Conservation (phyloP, 768 basidiomycete genomes). For the Boletus patriciae region DNA sequence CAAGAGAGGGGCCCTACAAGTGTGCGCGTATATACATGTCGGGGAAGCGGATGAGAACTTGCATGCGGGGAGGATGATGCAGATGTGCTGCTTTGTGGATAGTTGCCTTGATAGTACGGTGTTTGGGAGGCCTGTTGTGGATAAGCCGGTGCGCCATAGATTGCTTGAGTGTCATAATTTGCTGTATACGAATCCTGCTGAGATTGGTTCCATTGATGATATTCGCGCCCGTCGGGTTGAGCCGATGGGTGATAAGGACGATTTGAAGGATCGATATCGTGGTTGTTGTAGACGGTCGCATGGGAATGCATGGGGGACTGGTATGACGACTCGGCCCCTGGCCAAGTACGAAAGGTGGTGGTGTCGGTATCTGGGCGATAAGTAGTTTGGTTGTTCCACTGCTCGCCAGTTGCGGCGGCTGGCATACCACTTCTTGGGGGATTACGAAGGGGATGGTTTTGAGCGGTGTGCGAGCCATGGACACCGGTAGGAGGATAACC, state of each 20-base stretch:
- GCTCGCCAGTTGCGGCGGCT: slow-evolving; percentile 14
- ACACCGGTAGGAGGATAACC: slow-evolving; percentile 42
- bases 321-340: slow-evolving; percentile 40
- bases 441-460: slow-evolving; percentile 50
- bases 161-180: slow-evolving; percentile 23
- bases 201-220: slow-evolving; percentile 30
- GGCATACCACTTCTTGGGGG: slow-evolving; percentile 26
- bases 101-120: slow-evolving; percentile 31
- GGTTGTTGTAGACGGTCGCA: slow-evolving; percentile 23
- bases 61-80: slow-evolving; percentile 33
- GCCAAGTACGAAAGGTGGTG: slow-evolving; percentile 53
- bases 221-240: slow-evolving; percentile 41
- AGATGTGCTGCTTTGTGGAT: slow-evolving; percentile 25
- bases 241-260: slow-evolving; percentile 32
- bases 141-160: slow-evolving; percentile 29
- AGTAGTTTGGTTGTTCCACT: slow-evolving; percentile 24
- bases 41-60: slow-evolving; percentile 47
- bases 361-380: slow-evolving; percentile 33
- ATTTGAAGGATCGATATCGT: slow-evolving; percentile 44
- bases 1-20: slow-evolving; percentile 88
- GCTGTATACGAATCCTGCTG: slow-evolving; percentile 28
- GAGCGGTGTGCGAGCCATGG: slow-evolving; percentile 41
- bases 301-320: slow-evolving; percentile 31
- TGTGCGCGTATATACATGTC: slow-evolving; percentile 79
- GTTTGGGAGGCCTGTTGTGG: slow-evolving; percentile 31